Evolutionary conservation across 2,329 filamentous ascomycete species (phyloP), one percentile per base, ranked within the genome.

Genomic region (Colletotrichum sojae): DNA sequence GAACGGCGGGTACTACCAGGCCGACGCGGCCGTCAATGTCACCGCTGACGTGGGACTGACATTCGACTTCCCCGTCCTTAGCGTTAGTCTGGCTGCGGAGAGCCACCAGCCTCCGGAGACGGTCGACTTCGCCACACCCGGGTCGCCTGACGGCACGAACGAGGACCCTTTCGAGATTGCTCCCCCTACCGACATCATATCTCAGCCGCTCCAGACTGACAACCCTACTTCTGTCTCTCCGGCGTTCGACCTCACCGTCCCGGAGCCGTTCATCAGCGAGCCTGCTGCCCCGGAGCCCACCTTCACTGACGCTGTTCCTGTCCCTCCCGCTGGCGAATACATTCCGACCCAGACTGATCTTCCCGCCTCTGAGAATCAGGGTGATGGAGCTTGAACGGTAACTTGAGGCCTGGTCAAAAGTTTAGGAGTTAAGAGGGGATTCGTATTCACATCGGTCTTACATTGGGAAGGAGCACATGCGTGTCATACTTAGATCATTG

Each of bases 1-100:
- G 9, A 55, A 69, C 15, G 49, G 62, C 3, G 27, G 40, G n/a
- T 45, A 18, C 8, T 66, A 63, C 54, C 48, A 60, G 2, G 62
- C 66, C 5, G 22, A 43, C 3, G 54, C 62, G 13, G 48, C 54
- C 6, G 13, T 49, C 12, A 58, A 8, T 13, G 40, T 69, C 22
- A n/a, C 59, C 2, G 49, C 61, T 4, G 61, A 54, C 2, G 10
- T 39, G 10, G 62, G 56, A 4, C n/a, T 63, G 40, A 39, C 20
- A 20, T 43, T 64, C n/a, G 1, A 25, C 6, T 59, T 58, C 13
- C 9, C 56, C 39, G 20, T 61, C 49, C 43, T 45, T 31, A 20
- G 16, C 48, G 31, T 61, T 46, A 13, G 15, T 15, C 31, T 48
- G 13, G 58, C 46, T 4, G 18, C 31, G 5, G 48, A 43, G 18